Percentiles rank a stretch among this genome's conserved stretches.
phyloP scores from a whole-genome alignment of 352 stramenopile species.

The Phytophthora litchii region DNA sequence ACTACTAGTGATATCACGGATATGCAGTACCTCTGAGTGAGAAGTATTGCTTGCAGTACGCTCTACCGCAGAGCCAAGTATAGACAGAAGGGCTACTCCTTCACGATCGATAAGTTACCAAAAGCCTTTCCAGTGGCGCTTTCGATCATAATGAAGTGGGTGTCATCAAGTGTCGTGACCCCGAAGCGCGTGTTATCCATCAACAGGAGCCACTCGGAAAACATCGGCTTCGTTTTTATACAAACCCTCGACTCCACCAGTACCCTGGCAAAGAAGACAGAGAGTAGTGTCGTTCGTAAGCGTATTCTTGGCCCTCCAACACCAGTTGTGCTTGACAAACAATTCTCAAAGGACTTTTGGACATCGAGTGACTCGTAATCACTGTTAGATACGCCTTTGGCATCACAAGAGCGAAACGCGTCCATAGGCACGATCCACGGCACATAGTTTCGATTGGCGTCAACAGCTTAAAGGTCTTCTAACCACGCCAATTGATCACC shows the following conservation, averaged over 20 bases:
- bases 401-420: constrained; percentile 30
- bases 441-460: constrained; percentile 42
- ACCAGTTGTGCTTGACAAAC: constrained; percentile 61
- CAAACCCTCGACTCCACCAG: constrained; percentile 35
- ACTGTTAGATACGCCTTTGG: constrained; percentile 14
- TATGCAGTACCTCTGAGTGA: not conserved
- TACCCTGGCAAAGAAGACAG: constrained; percentile 43
- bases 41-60: no score
- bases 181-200: constrained; percentile 39
- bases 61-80: no score
- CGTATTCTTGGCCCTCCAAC: constrained; percentile 47
- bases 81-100: no score
- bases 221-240: constrained; percentile 24
- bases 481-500: constrained; percentile 61
- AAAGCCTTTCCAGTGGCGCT: constrained; percentile 16
- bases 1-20: not conserved
- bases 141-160: constrained; percentile 36
- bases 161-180: constrained; percentile 35
- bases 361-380: constrained; percentile 27
- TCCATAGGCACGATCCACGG: constrained; percentile 53
- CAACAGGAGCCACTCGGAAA: constrained; percentile 34
- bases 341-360: constrained; percentile 55
- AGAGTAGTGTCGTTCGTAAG: constrained; percentile 52
- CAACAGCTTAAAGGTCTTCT: constrained; percentile 49
- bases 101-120: constrained; percentile 47